Evolutionary conservation across 495 filamentous ascomycete genomes (phyloP), one percentile per base, ranked within the genome.

Genomic region (Hypoxylon lienhwacheense): DNA sequence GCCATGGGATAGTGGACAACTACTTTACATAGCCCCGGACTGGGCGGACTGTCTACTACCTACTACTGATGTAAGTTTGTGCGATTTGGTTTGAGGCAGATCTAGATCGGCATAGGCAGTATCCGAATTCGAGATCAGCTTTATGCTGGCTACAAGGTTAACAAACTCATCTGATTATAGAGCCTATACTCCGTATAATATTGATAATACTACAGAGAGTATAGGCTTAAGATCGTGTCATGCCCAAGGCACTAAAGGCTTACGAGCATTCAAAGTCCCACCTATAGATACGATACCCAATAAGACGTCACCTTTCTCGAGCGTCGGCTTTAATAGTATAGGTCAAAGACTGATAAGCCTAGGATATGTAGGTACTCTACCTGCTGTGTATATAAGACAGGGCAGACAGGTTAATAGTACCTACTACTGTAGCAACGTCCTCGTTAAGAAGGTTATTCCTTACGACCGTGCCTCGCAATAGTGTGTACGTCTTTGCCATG

Each of bases 1-100:
- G 52, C 55, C 61, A 53, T 49, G 32, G 54, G 29, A 22, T 46
- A 40, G 59, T 53, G 59, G 53, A 35, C 25, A 49, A 47, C 26
- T n/a, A n/a, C n/a, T n/a, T n/a, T 34, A 63, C 59, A 62, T 62
- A 62, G 53, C 59, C 53, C 22, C 36, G 14, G 21, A 41, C 31
- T 14, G 28, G 10, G 33, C 20, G 29, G 39, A 12, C 11, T 12
- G 32, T 50, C 33, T 41, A 20, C 17, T 33, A 16, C 8, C 15
- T 28, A 33, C 12, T 10, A 17, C 5, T n/a, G n/a, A 17, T 19
- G 7, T 34, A 20, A 37, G 35, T 20, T 44, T 48, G 24, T 36
- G 26, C 45, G n/a, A n/a, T n/a, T n/a, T n/a, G 5, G 32, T 28
- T 37, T 47, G 41, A 54, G 33, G 50, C 50, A 17, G 40, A 54